Conservation (phyloP, 257 asterid genomes). For the Solanum corneliomulleri region DNA sequence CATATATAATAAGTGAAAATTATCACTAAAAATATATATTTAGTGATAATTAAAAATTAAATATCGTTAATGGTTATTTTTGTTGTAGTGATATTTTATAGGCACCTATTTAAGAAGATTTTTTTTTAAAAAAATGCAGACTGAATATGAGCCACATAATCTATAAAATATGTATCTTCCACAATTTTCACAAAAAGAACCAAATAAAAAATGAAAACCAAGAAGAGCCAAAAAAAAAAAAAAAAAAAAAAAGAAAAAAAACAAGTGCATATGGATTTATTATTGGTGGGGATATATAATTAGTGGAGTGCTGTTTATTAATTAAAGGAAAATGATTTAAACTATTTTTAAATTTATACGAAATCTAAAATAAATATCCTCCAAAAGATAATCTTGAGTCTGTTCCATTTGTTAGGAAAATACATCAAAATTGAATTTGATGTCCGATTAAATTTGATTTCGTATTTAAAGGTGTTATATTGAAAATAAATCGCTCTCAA, state of each 20-base stretch:
- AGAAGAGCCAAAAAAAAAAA: background rate
- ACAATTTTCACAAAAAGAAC: background rate
- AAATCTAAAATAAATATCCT: background rate
- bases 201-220: no score
- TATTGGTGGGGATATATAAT: background rate
- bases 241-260: no score
- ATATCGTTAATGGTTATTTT: no score
- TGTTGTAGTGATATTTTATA: background rate
- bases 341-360: background rate
- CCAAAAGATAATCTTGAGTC: no score
- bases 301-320: background rate
- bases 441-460: no score
- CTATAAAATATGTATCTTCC: background rate
- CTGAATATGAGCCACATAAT: background rate
- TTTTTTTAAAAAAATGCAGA: background rate
- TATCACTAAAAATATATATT: no score
- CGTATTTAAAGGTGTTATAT: fast-evolving
- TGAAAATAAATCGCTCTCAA: fast-evolving
- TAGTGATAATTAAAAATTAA: no score
- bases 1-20: no score
- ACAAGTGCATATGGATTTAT: background rate
- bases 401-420: no score
- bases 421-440: no score
- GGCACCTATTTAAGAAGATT: background rate
- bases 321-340: background rate